phyloP scores from a whole-genome alignment of 176 grass and related monocot genomes.

The bread wheat (Triticum aestivum) region IWGSC_CS_RefSeq_v2.1 NC_057808.1:493535733-493536232 shows the following conservation, averaged over 20 bases:
- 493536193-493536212: slow-evolving; percentile 61
- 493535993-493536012: background rate
- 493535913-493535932: slow-evolving; percentile 90
- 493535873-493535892: slow-evolving; percentile 79
- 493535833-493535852: slow-evolving; percentile 49
- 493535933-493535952: slow-evolving; percentile 84
- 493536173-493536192: slow-evolving; percentile 55
- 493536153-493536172: slow-evolving; percentile 73
- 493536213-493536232: slow-evolving; percentile 69
- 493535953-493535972: background rate
- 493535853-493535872: slow-evolving; percentile 55
- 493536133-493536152: slow-evolving; percentile 56
- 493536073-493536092: slow-evolving; percentile 78
- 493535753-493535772: slow-evolving; percentile 84
- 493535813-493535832: slow-evolving; percentile 60
- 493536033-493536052: slow-evolving; percentile 54
- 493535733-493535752: slow-evolving; percentile 46
- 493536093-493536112: slow-evolving; percentile 45
- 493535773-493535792: slow-evolving; percentile 77
- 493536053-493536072: slow-evolving; percentile 85
- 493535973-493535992: too few relatives aligned
- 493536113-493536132: slow-evolving; percentile 48
- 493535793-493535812: slow-evolving; percentile 73
- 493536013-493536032: background rate
- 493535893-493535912: slow-evolving; percentile 59